Evolutionary conservation across 495 filamentous ascomycete species (phyloP), one percentile per base, ranked within the genome.

Genomic region (Hypoxylon fuscum): DNA sequence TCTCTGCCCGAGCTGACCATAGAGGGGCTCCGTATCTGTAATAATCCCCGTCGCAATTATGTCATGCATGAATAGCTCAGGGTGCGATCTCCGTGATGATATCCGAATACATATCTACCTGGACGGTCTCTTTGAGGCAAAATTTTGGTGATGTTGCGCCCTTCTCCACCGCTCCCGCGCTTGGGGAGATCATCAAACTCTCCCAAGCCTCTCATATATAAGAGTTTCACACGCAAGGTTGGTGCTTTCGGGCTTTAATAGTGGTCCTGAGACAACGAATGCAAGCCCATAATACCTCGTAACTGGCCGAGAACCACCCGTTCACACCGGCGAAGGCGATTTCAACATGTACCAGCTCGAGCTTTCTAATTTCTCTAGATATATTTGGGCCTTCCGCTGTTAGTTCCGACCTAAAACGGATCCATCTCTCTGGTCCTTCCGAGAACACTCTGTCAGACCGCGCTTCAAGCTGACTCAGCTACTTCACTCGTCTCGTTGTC

Each of bases 1-100:
- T 49, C 44, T 42, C 54, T 43, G 46, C 37, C 37, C 15, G 53
- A 55, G 49, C 59, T 55, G 45, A 42, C 64, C 59, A 59, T 50
- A 58, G 59, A 62, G 42, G 31, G 58, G 38, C 49, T 48, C 49
- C 50, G 37, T 55, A 54, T 63, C 50, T 52, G 49, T 59, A 38
- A 37, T 55, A 50, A 68, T 58, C 64, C 64, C 59, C 58, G 64
- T 63, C 37, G 64, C 59, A 68, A 68, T 68, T 68, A 63, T 68
- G 64, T 68, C 64, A 68, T 68, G 64, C 64, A 68, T 63, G 54
- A 55, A 35, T 63, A 52, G 53, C 44, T 29, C 42, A 64, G 54
- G 49, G 49, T 31, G 48, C 64, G 64, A 68, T 68, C 59, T 55
- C 64, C 64, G 43, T 63, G 55, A 62, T 48, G 64, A 32, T 63